Percentiles rank a stretch among this genome's conserved stretches.
These are phyloP conservation scores for Ogataea salicorniae DNA, from an alignment of 805 yeast genomes.

Conservation along the genomic window DNA sequence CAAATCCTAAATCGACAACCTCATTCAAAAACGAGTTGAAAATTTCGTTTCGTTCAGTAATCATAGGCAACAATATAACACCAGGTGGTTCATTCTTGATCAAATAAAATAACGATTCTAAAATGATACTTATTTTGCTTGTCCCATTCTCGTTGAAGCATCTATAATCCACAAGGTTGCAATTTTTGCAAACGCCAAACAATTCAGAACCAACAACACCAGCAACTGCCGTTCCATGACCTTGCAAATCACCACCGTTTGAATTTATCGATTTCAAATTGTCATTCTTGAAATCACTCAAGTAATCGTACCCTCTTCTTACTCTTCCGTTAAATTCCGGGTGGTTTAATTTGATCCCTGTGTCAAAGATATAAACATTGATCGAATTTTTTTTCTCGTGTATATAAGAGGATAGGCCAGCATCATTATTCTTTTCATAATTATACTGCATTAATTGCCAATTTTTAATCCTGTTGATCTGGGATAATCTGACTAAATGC, in stretches of 20 bases:
- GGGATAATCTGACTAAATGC: constrained; percentile 39
- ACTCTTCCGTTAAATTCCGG: constrained; percentile 42
- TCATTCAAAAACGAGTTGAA: constrained; percentile 42
- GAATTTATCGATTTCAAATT: constrained; percentile 16
- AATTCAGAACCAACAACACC: constrained; percentile 47
- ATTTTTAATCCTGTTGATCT: constrained; percentile 22
- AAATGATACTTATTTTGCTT: constrained; percentile 30
- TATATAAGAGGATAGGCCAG: constrained; percentile 11
- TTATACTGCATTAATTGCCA: constrained; percentile 33
- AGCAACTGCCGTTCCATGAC: constrained; percentile 57
- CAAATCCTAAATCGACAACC: constrained; percentile 36
- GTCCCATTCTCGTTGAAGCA: constrained; percentile 36
- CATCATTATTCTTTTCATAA: constrained; percentile 39
- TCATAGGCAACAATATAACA: constrained; percentile 35
- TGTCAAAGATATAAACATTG: constrained; percentile 35
- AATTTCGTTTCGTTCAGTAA: constrained; percentile 32
- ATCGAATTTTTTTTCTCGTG: constrained; percentile 8
- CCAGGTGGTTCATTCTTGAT: constrained; percentile 29
- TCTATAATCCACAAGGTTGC: constrained; percentile 38
- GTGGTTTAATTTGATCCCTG: constrained; percentile 34
- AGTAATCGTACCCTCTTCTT: constrained; percentile 36
- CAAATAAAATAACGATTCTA: constrained; percentile 28
- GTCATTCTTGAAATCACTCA: not conserved
- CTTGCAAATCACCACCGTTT: constrained; percentile 31
- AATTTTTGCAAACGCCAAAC: constrained; percentile 48